These are phyloP conservation scores for Chloromonas sp. DNA, from an alignment of 163 green algal genomes.

Conservation along the genomic window DNA sequence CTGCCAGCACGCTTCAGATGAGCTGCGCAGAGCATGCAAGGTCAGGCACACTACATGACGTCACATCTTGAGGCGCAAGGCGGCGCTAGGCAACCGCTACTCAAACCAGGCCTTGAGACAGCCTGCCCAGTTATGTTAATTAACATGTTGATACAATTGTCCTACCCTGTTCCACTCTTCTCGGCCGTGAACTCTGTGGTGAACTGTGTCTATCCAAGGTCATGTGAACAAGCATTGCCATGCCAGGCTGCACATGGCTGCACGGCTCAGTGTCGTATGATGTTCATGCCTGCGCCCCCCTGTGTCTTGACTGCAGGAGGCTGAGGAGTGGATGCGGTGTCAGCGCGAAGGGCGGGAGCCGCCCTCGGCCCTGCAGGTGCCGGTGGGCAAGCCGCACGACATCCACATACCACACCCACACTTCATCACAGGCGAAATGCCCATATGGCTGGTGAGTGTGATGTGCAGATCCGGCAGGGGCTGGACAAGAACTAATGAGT, in stretches of 20 bases:
- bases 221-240: not conserved
- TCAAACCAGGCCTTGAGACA: not conserved
- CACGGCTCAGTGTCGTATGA: not conserved
- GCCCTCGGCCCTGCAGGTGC: not conserved
- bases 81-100: not conserved
- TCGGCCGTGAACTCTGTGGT: too few relatives aligned
- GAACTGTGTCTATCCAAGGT: not conserved
- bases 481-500: too few relatives aligned
- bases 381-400: not conserved
- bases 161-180: too few relatives aligned
- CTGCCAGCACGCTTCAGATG: not conserved
- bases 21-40: not conserved
- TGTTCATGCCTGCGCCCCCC: too few relatives aligned
- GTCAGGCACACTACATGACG: not conserved
- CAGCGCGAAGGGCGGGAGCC: not conserved
- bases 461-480: too few relatives aligned
- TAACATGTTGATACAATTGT: too few relatives aligned
- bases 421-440: conserved; percentile 18
- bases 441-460: conserved; percentile 13
- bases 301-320: not conserved
- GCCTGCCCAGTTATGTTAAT: not conserved
- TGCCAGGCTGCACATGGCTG: not conserved
- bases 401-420: not conserved
- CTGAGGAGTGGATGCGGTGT: not conserved
- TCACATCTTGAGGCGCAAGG: not conserved